Base-by-base conservation (phyloP, 768 basidiomycete genomes). In the Daedaleopsis nitida region DNA sequence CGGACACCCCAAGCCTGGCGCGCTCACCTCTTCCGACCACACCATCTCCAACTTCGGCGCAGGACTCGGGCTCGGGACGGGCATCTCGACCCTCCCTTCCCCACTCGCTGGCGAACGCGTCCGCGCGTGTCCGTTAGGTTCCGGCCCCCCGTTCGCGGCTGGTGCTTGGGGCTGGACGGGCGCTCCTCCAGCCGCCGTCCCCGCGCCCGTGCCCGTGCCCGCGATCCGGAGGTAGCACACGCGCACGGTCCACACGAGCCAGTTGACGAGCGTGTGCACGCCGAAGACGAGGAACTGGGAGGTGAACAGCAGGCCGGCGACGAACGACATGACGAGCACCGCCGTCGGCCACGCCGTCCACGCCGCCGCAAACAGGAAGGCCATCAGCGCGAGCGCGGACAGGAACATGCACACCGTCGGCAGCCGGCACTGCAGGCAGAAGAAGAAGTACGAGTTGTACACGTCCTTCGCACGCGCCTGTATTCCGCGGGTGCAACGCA, bases 251-350 rank as follows among this genome's bases (percentile, higher is more conserved):
- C 72, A 71, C 10, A 69, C 44, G 14, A 52, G 8, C 21, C 63
- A 23, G 45, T 69, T 64, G 35, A 67, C 49, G 23, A 55, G 35
- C 42, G 67, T 65, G 42, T 70, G 71, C 35, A 77, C 67, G 1
- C 85, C 84, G 69, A 78, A 88, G 19, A 87, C 81, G 19, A 89
- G 74, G 72, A 87, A 90, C 73, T 91, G 89, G 48, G 89, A 73
- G 8, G 78, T 81, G 75, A 90, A 74, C 11, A 88, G 68, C 0
- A 86, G 35, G 0, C 89, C 89, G 1, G 87, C 78, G 1, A 81
- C 32, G 64, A 83, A 85, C 48, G 80, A 88, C 59, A 85, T 77
- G 9, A 84, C 74, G 13, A 88, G 69, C 24, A 88, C 86, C 0
- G 85, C 88, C 16, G 73, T 70, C 0, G 89, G 87, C 84, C 86